Conservation (phyloP, 768 basidiomycete genomes). For the Austroboletus eburneus region DNA sequence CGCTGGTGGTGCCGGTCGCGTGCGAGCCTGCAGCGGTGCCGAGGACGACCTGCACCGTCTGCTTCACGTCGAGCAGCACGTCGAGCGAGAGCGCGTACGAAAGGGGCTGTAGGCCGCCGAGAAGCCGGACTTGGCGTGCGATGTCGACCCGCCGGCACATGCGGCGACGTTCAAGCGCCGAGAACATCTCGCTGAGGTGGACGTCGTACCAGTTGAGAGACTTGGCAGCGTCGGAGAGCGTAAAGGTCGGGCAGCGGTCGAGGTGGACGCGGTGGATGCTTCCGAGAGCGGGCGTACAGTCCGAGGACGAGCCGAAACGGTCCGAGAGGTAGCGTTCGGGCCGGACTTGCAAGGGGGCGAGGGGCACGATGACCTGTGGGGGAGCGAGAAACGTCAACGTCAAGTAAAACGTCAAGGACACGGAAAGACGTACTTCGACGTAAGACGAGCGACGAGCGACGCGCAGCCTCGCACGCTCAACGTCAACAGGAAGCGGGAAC, state of each 20-base stretch:
- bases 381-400: too few relatives aligned
- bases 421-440: slow-evolving; percentile 33
- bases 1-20: too few relatives aligned
- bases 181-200: slow-evolving; percentile 27
- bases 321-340: slow-evolving; percentile 18
- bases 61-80: slow-evolving; percentile 29
- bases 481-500: slow-evolving; percentile 45
- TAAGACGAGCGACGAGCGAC: slow-evolving; percentile 52
- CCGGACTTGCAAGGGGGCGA: slow-evolving; percentile 12
- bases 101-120: too few relatives aligned
- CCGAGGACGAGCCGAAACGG: slow-evolving; percentile 26
- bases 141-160: too few relatives aligned
- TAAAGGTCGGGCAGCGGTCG: slow-evolving; percentile 30
- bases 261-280: slow-evolving; percentile 40
- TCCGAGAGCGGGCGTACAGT: slow-evolving; percentile 23
- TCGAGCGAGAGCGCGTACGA: too few relatives aligned
- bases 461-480: slow-evolving; percentile 34
- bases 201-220: slow-evolving; percentile 25
- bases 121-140: too few relatives aligned
- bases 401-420: neutral
- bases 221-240: slow-evolving; percentile 6
- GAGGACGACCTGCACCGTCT: slow-evolving; percentile 28
- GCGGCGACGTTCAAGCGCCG: slow-evolving; percentile 10
- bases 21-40: slow-evolving; percentile 9
- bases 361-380: slow-evolving; percentile 24